Evolutionary conservation across 2,329 filamentous ascomycete species (phyloP).

Genomic region (Botrytis aclada): DNA sequence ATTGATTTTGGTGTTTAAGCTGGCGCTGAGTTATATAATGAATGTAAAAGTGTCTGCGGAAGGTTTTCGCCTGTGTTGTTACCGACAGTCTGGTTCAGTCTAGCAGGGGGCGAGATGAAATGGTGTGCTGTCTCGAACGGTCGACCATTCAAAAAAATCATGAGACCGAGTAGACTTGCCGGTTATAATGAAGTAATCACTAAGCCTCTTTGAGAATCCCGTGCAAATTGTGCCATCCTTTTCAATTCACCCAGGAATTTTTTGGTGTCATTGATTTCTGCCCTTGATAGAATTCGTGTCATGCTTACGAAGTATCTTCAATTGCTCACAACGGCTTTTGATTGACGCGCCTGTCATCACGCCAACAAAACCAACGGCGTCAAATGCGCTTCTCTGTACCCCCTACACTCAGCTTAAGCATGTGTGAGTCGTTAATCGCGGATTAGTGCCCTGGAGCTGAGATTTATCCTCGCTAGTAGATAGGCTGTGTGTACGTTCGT

Average conservation of each 20-base stretch:
- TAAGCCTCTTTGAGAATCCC: neutral
- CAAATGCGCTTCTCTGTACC: constrained; percentile 18
- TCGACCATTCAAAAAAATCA: constrained; percentile 1
- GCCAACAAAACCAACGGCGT: constrained; percentile 11
- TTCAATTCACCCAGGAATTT: neutral
- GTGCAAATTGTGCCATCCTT: neutral
- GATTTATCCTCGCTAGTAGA: neutral
- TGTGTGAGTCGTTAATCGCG: neutral
- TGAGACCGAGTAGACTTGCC: constrained; percentile 8
- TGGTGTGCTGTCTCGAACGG: constrained; percentile 6
- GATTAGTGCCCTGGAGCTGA: constrained; percentile 8
- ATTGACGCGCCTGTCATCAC: constrained; percentile 6
- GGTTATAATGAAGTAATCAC: neutral
- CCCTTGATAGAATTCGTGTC: neutral
- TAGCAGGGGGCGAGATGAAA: neutral
- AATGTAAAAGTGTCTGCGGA: neutral
- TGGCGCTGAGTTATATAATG: neutral
- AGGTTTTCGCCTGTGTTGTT: neutral
- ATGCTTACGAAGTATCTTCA: neutral
- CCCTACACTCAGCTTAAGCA: constrained; percentile 7
- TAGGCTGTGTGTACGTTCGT: neutral
- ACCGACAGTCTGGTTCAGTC: constrained; percentile 17
- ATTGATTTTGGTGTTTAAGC: neutral
- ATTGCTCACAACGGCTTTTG: neutral
- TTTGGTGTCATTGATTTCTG: neutral